These are phyloP conservation scores for Rehmannia glutinosa DNA, from an alignment of 257 asterid species.

Conservation along the genomic window DNA sequence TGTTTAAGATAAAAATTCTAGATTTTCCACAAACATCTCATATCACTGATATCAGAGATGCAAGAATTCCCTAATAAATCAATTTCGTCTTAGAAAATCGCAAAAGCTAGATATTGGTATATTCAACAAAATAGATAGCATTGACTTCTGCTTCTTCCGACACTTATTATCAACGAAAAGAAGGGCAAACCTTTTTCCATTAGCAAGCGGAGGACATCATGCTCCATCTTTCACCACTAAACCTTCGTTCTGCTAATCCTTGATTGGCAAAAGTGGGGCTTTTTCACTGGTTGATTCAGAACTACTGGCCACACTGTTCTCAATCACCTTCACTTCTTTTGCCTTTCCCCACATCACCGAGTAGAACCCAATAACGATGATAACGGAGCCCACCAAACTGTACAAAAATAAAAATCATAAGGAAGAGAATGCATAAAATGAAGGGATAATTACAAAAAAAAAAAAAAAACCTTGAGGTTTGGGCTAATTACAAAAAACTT, in stretches of 20 bases:
- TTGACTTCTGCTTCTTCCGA: no score
- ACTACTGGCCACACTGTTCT: slow-evolving; percentile 19
- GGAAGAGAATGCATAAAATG: not conserved
- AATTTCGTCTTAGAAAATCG: no score
- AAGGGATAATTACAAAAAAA: no score
- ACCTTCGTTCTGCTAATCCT: slow-evolving; percentile 26
- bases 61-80: no score
- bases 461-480: no score
- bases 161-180: no score
- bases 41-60: no score
- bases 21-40: not conserved
- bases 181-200: slow-evolving; percentile 20
- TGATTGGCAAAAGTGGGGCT: slow-evolving; percentile 45
- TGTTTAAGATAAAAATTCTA: no score
- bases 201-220: not conserved
- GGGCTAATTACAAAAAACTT: no score
- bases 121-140: no score
- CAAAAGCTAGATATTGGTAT: no score
- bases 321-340: slow-evolving; percentile 38
- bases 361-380: slow-evolving; percentile 81
- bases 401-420: slow-evolving; percentile 10
- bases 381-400: slow-evolving; percentile 71
- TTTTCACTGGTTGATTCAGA: slow-evolving; percentile 31
- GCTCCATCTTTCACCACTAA: slow-evolving; percentile 5
- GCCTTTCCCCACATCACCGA: slow-evolving; percentile 95